Percentiles rank a stretch among this genome's conserved stretches.
Conservation (phyloP, 2,329 filamentous ascomycete species). For the Pseudogymnoascus sp. region DNA sequence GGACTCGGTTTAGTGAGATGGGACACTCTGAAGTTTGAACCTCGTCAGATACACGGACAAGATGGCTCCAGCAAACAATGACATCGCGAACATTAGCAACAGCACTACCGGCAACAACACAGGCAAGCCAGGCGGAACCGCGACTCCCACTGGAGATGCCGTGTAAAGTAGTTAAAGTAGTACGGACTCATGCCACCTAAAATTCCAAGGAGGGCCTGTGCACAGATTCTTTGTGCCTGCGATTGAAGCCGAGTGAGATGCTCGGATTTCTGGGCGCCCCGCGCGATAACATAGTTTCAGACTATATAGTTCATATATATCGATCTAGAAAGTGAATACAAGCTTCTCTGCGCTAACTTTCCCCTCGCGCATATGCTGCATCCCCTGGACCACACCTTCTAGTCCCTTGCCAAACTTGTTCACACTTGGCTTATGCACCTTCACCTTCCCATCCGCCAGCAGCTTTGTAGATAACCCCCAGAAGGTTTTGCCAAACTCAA, state of each 20-base stretch:
- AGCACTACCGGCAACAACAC: neutral
- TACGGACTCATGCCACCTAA: too few species aligned
- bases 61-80: neutral
- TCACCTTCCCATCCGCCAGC: slow-evolving; percentile 32
- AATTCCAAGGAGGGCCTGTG: too few species aligned
- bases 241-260: too few species aligned
- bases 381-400: slow-evolving; percentile 24
- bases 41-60: slow-evolving; percentile 25
- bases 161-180: too few species aligned
- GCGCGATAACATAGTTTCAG: too few species aligned
- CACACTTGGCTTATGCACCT: slow-evolving; percentile 26
- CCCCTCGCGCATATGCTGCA: slow-evolving; percentile 23
- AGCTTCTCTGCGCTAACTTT: slow-evolving; percentile 37
- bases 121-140: neutral
- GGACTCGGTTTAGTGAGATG: slow-evolving; percentile 27
- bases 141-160: neutral
- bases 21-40: slow-evolving; percentile 32
- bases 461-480: slow-evolving; percentile 30
- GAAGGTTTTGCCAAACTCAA: slow-evolving; percentile 32
- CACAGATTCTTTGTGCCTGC: too few species aligned
- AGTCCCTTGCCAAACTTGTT: slow-evolving; percentile 27
- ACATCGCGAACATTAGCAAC: neutral
- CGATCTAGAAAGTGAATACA: slow-evolving; percentile 34
- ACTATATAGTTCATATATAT: too few species aligned
- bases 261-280: too few species aligned